Percentiles rank a stretch among this genome's conserved stretches.
These are phyloP conservation scores for Colletotrichum siamense DNA, from an alignment of 2,329 filamentous ascomycete genomes.

Conservation along the genomic window DNA sequence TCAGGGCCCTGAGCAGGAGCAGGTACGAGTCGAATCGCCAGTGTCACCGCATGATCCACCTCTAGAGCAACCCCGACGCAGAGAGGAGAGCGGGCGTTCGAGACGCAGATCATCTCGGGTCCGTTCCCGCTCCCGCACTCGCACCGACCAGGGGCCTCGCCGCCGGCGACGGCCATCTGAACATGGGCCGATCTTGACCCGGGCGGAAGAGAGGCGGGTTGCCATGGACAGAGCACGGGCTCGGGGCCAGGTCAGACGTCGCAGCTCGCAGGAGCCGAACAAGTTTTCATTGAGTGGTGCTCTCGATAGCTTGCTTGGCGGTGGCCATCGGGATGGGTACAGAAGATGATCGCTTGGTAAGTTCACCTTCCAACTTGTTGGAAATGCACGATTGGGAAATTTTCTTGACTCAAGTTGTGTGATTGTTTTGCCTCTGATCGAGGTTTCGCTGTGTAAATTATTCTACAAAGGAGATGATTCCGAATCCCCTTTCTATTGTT, in stretches of 20 bases:
- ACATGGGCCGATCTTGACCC: not conserved
- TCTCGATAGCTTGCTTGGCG: not conserved
- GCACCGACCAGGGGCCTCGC: not conserved
- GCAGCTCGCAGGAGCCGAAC: not conserved
- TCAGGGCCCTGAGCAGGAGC: not conserved
- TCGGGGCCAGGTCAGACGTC: not conserved
- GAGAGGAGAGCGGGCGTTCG: not conserved
- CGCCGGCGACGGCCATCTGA: not conserved
- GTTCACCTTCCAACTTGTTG: not conserved
- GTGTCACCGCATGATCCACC: not conserved
- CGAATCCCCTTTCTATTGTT: not conserved
- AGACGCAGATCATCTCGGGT: not conserved
- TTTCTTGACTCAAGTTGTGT: not conserved
- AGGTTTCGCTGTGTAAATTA: not conserved
- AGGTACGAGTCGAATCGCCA: not conserved
- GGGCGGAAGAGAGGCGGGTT: not conserved
- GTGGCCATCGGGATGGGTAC: not conserved
- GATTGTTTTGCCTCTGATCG: not conserved
- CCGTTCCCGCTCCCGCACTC: not conserved
- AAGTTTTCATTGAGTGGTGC: not conserved
- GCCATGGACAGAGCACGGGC: not conserved
- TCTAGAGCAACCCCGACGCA: not conserved
- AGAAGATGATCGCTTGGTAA: not conserved
- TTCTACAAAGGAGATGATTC: not conserved
- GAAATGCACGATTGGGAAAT: not conserved